Base-by-base conservation (phyloP, 169 alveolate genomes). In the Theileria annulata region DNA sequence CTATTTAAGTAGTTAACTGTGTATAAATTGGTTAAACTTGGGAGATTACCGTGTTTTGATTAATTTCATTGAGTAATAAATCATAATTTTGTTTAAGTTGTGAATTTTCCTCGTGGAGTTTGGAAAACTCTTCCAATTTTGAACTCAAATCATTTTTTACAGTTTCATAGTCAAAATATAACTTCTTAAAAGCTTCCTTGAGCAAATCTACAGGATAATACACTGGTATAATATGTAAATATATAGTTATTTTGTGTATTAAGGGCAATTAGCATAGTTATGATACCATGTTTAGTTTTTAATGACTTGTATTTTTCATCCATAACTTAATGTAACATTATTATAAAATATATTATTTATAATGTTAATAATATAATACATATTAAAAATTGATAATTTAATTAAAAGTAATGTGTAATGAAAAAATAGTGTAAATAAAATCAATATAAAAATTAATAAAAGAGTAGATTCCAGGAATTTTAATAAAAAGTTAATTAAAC, bases 301-400 rank as follows among this genome's bases (percentile, higher is more conserved):
- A 80, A 71, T 27, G 76, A 59, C 70, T 71, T 80, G 78, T 80
- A 71, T 56, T 80, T 80, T 33, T 80, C 88, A 62, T 62, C 71
- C 71, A 62, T 62, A 10, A 6, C 37, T 25, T 1, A 58, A 42
- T 17, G n/a, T n/a, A n/a, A n/a, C n/a, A n/a, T n/a, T n/a, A n/a
- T n/a, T n/a, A 42, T 42, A 3, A 42, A 42, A 42, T 42, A 8
- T 3, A 42, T 35, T 35, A 42, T 10, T 42, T 42, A n/a, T n/a
- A n/a, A n/a, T n/a, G n/a, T n/a, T n/a, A n/a, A n/a, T n/a, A n/a
- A n/a, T n/a, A n/a, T n/a, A n/a, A n/a, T n/a, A n/a, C n/a, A n/a
- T n/a, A n/a, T n/a, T n/a, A n/a, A n/a, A n/a, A n/a, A n/a, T n/a
- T n/a, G n/a, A n/a, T n/a, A n/a, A n/a, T n/a, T n/a, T n/a, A n/a